phyloP scores from a whole-genome alignment of 768 basidiomycete species.

The Paxillus ammoniavirescens region DNA sequence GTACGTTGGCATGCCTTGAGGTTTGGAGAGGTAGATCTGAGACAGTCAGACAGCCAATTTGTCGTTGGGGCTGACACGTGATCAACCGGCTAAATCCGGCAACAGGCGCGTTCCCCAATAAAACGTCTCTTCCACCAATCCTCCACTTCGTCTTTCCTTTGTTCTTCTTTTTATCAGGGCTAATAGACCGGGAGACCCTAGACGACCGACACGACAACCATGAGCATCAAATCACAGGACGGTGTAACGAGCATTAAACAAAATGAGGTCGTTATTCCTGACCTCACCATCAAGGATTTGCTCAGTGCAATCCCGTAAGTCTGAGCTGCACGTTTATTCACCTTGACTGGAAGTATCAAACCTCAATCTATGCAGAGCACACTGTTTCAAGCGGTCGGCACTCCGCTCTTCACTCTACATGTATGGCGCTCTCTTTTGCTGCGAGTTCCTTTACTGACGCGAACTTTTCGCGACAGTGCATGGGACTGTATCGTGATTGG shows the following conservation, averaged over 20 bases:
- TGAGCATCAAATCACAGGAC: conserved; percentile 18
- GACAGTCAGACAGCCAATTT: too few relatives aligned
- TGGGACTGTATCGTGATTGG: conserved; percentile 77
- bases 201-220: conserved; percentile 14
- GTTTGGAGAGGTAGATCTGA: too few relatives aligned
- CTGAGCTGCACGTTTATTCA: background rate
- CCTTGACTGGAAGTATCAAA: background rate
- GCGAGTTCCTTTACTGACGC: conserved; percentile 10
- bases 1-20: too few relatives aligned
- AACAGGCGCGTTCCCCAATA: conserved; percentile 25
- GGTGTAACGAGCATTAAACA: conserved; percentile 45
- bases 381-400: conserved; percentile 91
- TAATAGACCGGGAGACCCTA: conserved; percentile 4
- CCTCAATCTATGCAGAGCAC: conserved; percentile 44
- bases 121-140: conserved; percentile 8
- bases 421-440: conserved; percentile 39
- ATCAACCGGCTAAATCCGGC: conserved; percentile 22
- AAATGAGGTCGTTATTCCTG: conserved; percentile 67
- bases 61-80: conserved; percentile 19
- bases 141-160: background rate
- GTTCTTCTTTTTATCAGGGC: background rate
- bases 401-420: conserved; percentile 75
- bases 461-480: conserved; percentile 39
- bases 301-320: conserved; percentile 80
- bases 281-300: conserved; percentile 85